These are phyloP conservation scores for Juncus effusus DNA, from an alignment of 176 grass and related monocot species.

Conservation along the genomic window DNA sequence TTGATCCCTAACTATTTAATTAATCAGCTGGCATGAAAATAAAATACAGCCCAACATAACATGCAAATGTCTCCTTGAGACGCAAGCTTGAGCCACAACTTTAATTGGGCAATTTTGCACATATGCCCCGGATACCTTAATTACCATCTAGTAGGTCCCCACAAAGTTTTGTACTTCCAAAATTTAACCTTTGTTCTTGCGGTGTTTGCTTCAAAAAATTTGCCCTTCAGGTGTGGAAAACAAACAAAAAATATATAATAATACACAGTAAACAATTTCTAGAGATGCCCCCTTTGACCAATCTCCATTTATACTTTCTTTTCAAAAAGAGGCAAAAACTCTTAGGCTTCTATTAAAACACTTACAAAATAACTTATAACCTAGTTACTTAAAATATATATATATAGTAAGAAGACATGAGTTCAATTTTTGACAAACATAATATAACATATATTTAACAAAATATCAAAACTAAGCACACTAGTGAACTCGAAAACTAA, in stretches of 20 bases:
- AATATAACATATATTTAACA: too few species aligned
- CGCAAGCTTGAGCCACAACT: background rate
- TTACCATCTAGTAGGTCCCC: too few species aligned
- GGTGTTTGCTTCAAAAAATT: background rate
- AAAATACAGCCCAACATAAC: background rate
- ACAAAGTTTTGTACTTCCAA: too few species aligned
- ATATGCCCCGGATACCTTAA: background rate
- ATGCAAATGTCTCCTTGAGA: background rate
- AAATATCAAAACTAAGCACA: background rate
- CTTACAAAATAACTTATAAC: background rate
- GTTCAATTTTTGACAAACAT: too few species aligned
- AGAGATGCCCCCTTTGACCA: too few species aligned
- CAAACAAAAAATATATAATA: slow-evolving; percentile 6
- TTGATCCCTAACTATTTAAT: slow-evolving; percentile 7
- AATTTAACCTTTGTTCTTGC: too few species aligned
- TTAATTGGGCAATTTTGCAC: slow-evolving; percentile 3
- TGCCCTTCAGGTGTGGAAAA: slow-evolving; percentile 9
- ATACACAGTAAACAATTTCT: background rate
- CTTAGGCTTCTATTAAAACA: background rate
- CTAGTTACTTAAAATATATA: too few species aligned
- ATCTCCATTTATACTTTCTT: background rate
- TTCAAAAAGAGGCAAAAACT: background rate
- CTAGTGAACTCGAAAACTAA: background rate
- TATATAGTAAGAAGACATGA: too few species aligned
- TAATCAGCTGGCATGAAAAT: background rate